Evolutionary conservation across 345 rosid genomes (phyloP).

Genomic region (Pistacia atlantica): DNA sequence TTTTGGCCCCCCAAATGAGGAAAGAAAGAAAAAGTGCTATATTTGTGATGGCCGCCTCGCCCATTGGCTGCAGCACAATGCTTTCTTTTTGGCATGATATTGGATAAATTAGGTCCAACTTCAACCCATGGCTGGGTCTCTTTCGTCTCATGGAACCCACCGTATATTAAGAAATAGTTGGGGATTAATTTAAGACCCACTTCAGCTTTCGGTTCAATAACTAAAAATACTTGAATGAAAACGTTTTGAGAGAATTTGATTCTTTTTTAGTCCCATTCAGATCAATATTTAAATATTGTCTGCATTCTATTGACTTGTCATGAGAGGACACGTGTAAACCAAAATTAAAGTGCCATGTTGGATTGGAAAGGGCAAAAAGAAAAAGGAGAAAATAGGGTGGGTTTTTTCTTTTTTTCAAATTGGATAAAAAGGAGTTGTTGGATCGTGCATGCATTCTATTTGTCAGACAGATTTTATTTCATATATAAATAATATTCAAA

Average conservation of each 20-base stretch:
- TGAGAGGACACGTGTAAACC: neutral
- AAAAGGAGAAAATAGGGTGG: neutral
- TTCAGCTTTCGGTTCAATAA: neutral
- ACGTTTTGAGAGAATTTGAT: neutral
- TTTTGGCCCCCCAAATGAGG: too few relatives aligned
- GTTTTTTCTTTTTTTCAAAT: too few relatives aligned
- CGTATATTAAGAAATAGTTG: neutral
- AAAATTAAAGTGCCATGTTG: neutral
- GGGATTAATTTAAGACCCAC: neutral
- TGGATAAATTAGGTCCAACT: too few relatives aligned
- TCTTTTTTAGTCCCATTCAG: neutral
- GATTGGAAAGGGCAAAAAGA: neutral
- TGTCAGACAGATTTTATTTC: neutral
- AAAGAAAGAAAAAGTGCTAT: too few relatives aligned
- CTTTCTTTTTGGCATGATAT: too few relatives aligned
- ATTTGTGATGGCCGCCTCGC: too few relatives aligned
- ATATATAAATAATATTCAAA: neutral
- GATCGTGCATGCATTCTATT: slow-evolving; percentile 7
- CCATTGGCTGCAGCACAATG: too few relatives aligned
- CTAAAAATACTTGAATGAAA: neutral
- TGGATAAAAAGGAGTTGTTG: too few relatives aligned
- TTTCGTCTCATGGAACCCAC: neutral
- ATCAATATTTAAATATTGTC: too few relatives aligned
- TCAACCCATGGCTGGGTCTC: neutral
- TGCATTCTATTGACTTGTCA: neutral